Percentiles rank a stretch among this genome's conserved stretches.
phyloP scores from a whole-genome alignment of 2,329 filamentous ascomycete species.

The Ophiostoma himal-ulmi region DNA sequence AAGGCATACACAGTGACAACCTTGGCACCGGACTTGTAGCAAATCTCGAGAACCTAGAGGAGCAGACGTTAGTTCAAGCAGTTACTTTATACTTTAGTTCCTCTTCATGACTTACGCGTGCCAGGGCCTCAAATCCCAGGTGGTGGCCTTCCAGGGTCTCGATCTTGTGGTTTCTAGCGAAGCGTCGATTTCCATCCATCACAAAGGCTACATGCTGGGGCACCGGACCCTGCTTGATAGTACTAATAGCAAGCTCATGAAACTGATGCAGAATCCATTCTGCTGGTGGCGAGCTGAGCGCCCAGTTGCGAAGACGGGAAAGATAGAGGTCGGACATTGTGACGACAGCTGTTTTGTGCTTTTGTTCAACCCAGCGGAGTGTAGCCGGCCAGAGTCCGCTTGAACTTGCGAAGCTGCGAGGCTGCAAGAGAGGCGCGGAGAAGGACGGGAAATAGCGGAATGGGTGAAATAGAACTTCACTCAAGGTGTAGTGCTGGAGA shows the following conservation, averaged over 20 bases:
- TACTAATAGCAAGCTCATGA: conserved; percentile 79
- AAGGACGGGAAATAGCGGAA: neutral
- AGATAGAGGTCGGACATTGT: conserved; percentile 51
- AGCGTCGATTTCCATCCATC: conserved; percentile 96
- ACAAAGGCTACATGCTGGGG: conserved; percentile 97
- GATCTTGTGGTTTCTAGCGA: conserved; percentile 82
- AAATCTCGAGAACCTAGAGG: conserved; percentile 80
- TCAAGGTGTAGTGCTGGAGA: neutral
- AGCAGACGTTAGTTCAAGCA: conserved; percentile 23
- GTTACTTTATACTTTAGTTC: neutral
- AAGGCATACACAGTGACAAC: conserved; percentile 98
- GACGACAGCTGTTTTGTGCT: neutral
- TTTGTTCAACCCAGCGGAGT: neutral
- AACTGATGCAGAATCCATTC: conserved; percentile 80
- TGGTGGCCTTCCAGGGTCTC: conserved; percentile 97
- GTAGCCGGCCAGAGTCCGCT: neutral
- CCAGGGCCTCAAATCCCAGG: conserved; percentile 89
- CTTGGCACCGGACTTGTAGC: conserved; percentile 95
- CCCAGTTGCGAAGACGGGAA: conserved; percentile 55
- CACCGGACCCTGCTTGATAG: conserved; percentile 82
- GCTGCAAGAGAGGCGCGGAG: neutral
- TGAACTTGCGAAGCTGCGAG: neutral
- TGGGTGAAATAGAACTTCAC: too few relatives aligned
- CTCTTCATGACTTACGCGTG: conserved; percentile 54
- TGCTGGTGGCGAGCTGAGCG: conserved; percentile 80